Percentiles rank a stretch among this genome's conserved stretches.
phyloP scores from a whole-genome alignment of 441 rosid species.

The Erodium texanum region DNA sequence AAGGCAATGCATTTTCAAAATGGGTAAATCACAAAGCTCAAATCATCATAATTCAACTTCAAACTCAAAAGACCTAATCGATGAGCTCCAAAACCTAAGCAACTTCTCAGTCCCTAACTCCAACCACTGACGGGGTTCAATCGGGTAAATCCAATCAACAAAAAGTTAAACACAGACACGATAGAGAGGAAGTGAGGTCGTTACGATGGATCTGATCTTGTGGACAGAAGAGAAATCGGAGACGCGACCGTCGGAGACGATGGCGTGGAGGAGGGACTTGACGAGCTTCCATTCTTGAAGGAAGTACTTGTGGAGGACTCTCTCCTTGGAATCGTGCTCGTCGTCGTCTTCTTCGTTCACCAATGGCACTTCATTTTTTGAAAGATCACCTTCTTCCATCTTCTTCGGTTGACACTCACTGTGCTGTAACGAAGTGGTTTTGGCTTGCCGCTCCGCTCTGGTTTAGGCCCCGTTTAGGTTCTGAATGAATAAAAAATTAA shows the following conservation, averaged over 20 bases:
- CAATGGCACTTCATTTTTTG: slow-evolving; percentile 15
- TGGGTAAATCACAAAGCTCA: not conserved
- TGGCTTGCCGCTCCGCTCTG: not conserved
- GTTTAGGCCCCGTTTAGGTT: not conserved
- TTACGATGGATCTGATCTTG: slow-evolving; percentile 78
- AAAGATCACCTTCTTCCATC: not conserved
- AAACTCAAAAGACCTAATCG: not conserved
- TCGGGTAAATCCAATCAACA: not conserved
- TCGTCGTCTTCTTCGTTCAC: slow-evolving; percentile 45
- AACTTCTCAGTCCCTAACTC: not conserved
- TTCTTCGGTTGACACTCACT: not conserved
- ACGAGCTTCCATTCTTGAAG: slow-evolving; percentile 80
- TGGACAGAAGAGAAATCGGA: slow-evolving; percentile 50
- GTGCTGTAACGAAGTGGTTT: not conserved
- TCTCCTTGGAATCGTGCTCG: slow-evolving; percentile 66
- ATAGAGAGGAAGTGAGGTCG: slow-evolving; percentile 9
- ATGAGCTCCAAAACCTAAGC: not conserved
- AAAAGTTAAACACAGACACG: not conserved
- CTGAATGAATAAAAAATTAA: not conserved
- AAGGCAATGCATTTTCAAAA: slow-evolving; percentile 1
- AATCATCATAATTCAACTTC: not conserved
- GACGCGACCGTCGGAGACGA: slow-evolving; percentile 57
- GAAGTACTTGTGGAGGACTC: slow-evolving; percentile 67
- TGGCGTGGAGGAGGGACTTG: slow-evolving; percentile 62
- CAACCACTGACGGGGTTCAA: not conserved